These are phyloP conservation scores for Rugiboletus extremiorientalis DNA, from an alignment of 1,284 basidiomycete species.

Conservation along the genomic window DNA sequence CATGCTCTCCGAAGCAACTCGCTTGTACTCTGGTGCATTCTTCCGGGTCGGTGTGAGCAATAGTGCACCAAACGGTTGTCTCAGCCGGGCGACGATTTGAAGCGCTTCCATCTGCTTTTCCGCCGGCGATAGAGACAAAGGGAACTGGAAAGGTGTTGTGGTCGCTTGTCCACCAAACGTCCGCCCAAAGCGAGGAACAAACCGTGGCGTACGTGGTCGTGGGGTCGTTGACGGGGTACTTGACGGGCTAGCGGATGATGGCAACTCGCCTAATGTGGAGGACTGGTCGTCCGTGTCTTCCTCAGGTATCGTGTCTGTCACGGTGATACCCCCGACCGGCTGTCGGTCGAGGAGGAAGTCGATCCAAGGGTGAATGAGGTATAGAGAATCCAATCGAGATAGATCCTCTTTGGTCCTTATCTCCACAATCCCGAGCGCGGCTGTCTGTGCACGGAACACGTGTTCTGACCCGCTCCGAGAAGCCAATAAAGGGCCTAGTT, in stretches of 20 bases:
- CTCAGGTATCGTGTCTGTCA: background rate
- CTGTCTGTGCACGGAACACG: background rate
- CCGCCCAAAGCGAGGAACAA: background rate
- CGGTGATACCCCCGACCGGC: background rate
- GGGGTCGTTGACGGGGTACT: too few relatives aligned
- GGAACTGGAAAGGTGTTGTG: background rate
- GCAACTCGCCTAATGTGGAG: background rate
- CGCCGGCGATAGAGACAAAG: background rate
- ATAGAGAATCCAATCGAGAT: background rate
- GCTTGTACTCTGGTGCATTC: background rate
- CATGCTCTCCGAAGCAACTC: conserved; percentile 1
- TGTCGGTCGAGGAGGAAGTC: background rate
- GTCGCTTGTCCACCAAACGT: background rate
- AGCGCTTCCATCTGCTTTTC: background rate
- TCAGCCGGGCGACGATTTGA: background rate
- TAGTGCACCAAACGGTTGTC: conserved; percentile 7
- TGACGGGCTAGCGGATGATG: background rate
- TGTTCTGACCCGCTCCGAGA: background rate
- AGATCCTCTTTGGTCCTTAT: background rate
- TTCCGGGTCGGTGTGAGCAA: conserved; percentile 2
- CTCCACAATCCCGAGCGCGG: background rate
- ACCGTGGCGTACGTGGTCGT: background rate
- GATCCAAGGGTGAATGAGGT: background rate
- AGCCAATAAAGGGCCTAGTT: background rate
- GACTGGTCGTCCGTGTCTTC: background rate